Percentiles rank a stretch among this genome's conserved stretches.
Evolutionary conservation across 805 yeast species (phyloP).

Genomic region (Suhomyces xylopsoci): DNA sequence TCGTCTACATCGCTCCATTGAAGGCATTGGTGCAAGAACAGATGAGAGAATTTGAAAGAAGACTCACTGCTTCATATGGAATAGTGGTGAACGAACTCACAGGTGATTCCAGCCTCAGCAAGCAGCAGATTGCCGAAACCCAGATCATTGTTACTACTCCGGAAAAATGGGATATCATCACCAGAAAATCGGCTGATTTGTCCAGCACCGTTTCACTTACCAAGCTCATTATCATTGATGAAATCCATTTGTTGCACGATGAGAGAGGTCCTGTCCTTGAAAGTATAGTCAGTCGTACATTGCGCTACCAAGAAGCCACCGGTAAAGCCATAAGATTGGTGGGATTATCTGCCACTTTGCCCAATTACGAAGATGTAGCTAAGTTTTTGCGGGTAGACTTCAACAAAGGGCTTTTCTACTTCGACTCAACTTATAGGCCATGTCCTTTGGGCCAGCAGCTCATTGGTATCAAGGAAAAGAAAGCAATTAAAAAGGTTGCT

Average conservation of each 20-base stretch:
- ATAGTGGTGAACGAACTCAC: slow-evolving; percentile 80
- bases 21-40: slow-evolving; percentile 96
- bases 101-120: slow-evolving; percentile 80
- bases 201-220: slow-evolving; percentile 59
- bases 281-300: slow-evolving; percentile 74
- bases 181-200: slow-evolving; percentile 72
- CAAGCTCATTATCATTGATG: slow-evolving; percentile 78
- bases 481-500: slow-evolving; percentile 68
- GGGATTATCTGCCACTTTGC: slow-evolving; percentile 90
- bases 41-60: slow-evolving; percentile 75
- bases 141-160: slow-evolving; percentile 91
- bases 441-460: slow-evolving; percentile 89
- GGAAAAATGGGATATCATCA: slow-evolving; percentile 95
- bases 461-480: slow-evolving; percentile 82
- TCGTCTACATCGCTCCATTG: slow-evolving; percentile 88
- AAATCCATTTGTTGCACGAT: slow-evolving; percentile 88
- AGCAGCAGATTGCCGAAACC: slow-evolving; percentile 70
- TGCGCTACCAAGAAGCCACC: slow-evolving; percentile 44
- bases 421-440: slow-evolving; percentile 83
- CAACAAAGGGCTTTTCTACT: slow-evolving; percentile 64
- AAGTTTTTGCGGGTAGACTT: slow-evolving; percentile 64
- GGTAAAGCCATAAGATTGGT: slow-evolving; percentile 62
- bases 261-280: slow-evolving; percentile 95
- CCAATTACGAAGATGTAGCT: slow-evolving; percentile 86
- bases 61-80: slow-evolving; percentile 59